Conservation (phyloP, 306 rosid species). For the Vigna angularis region DNA sequence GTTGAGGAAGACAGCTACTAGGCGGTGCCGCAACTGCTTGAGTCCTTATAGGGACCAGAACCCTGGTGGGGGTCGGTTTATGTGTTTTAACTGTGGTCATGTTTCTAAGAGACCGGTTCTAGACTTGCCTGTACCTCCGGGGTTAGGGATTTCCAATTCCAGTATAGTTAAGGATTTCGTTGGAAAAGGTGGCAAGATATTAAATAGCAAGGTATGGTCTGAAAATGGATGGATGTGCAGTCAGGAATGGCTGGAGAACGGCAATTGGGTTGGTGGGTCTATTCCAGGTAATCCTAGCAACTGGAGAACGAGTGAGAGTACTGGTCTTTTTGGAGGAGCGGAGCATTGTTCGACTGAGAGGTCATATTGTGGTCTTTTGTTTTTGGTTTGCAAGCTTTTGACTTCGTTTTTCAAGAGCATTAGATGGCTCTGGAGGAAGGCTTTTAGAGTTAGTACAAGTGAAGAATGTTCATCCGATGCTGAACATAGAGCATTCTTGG, state of each 20-base stretch:
- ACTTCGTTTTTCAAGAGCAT: conserved; percentile 80
- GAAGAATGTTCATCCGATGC: conserved; percentile 84
- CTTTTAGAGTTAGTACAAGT: conserved; percentile 76
- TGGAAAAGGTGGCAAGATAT: conserved; percentile 89
- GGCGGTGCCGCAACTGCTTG: conserved; percentile 92
- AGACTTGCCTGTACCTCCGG: conserved; percentile 85
- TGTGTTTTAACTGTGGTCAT: conserved; percentile 98
- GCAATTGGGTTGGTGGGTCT: conserved; percentile 81
- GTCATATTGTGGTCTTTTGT: conserved; percentile 75
- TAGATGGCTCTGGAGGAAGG: conserved; percentile 95
- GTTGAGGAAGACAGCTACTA: conserved; percentile 84
- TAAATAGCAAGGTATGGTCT: conserved; percentile 87
- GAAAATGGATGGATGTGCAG: conserved; percentile 93
- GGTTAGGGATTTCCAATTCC: conserved; percentile 70
- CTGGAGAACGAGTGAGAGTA: conserved; percentile 73
- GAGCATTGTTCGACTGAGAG: conserved; percentile 88
- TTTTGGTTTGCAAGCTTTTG: conserved; percentile 80
- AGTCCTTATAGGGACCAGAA: conserved; percentile 96
- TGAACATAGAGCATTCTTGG: conserved; percentile 70
- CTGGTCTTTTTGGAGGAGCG: conserved; percentile 70
- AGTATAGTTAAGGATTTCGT: conserved; percentile 81
- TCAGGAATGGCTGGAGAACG: conserved; percentile 93
- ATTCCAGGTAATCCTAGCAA: conserved; percentile 62
- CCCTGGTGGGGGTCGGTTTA: conserved; percentile 96
- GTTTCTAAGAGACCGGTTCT: conserved; percentile 91